Conservation (phyloP, 1,139 yeast genomes). For the Suhomyces chickasaworum region DNA sequence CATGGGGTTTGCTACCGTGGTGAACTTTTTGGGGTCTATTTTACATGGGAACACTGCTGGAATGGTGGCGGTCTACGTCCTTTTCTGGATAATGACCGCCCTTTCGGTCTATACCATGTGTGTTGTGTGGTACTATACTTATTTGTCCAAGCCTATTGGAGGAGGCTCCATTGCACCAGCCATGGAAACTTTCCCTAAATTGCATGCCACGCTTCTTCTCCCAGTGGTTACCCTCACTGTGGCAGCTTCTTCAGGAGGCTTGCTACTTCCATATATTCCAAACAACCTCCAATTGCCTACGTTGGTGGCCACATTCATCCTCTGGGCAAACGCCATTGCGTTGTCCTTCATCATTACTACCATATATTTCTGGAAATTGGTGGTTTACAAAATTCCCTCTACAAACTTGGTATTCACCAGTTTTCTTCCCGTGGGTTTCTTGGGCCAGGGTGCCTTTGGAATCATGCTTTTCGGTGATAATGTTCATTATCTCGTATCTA, state of each 20-base stretch:
- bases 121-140: conserved; percentile 51
- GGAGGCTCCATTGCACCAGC: conserved; percentile 16
- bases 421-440: conserved; percentile 61
- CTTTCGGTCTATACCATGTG: conserved; percentile 60
- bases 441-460: conserved; percentile 83
- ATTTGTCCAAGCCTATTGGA: conserved; percentile 27
- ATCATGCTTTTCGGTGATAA: conserved; percentile 58
- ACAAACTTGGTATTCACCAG: conserved; percentile 47
- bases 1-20: conserved; percentile 73
- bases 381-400: conserved; percentile 62
- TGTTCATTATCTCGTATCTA: conserved; percentile 19
- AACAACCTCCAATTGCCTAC: conserved; percentile 50
- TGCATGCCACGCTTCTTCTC: conserved; percentile 54
- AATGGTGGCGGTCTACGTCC: conserved; percentile 48
- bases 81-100: conserved; percentile 70
- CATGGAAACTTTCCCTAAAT: conserved; percentile 21
- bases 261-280: conserved; percentile 50
- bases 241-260: conserved; percentile 64
- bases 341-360: conserved; percentile 57
- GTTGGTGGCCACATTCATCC: conserved; percentile 52
- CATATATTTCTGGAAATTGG: conserved; percentile 59
- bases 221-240: conserved; percentile 82
- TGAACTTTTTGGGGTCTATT: conserved; percentile 52
- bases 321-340: conserved; percentile 70
- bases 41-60: conserved; percentile 34